These are phyloP conservation scores for Verticillium nubilum DNA, from an alignment of 2,329 filamentous ascomycete genomes.

Conservation along the genomic window DNA sequence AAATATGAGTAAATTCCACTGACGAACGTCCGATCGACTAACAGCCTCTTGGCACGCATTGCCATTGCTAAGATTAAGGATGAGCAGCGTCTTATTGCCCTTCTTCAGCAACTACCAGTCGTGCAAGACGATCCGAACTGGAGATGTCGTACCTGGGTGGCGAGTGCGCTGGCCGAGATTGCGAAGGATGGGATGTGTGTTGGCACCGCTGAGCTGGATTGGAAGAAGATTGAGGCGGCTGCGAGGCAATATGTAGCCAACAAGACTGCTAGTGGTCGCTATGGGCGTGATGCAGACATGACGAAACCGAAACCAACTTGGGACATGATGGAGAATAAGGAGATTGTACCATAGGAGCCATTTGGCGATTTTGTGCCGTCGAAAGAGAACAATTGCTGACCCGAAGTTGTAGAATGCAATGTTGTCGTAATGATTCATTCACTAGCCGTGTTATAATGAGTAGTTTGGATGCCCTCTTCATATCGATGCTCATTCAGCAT, in stretches of 20 bases:
- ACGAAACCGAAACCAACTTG: conserved; percentile 21
- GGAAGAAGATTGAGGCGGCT: conserved; percentile 26
- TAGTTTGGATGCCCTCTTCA: not conserved
- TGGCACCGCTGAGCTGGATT: conserved; percentile 29
- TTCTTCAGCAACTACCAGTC: conserved; percentile 25
- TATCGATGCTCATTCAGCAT: conserved; percentile 4
- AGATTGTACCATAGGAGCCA: conserved; percentile 13
- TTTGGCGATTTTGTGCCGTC: too few relatives aligned
- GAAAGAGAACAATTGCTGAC: not conserved
- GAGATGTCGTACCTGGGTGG: conserved; percentile 34
- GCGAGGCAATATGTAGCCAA: conserved; percentile 26
- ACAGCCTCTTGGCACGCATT: conserved; percentile 28
- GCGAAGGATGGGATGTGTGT: conserved; percentile 27
- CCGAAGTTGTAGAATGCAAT: not conserved
- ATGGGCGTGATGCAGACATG: conserved; percentile 5
- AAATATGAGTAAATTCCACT: conserved; percentile 17
- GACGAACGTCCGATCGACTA: conserved; percentile 15
- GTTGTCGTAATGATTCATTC: not conserved
- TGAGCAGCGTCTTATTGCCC: conserved; percentile 21
- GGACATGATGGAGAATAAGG: conserved; percentile 19
- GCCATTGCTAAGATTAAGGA: conserved; percentile 32
- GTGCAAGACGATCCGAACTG: conserved; percentile 27
- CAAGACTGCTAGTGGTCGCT: conserved; percentile 22
- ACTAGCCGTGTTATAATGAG: not conserved
- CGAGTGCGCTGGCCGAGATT: conserved; percentile 24